A percentile compares a stretch with the other conserved stretches of the same genome.
phyloP scores from a whole-genome alignment of 2,329 filamentous ascomycete genomes.

The Penicillium sp. region DNA sequence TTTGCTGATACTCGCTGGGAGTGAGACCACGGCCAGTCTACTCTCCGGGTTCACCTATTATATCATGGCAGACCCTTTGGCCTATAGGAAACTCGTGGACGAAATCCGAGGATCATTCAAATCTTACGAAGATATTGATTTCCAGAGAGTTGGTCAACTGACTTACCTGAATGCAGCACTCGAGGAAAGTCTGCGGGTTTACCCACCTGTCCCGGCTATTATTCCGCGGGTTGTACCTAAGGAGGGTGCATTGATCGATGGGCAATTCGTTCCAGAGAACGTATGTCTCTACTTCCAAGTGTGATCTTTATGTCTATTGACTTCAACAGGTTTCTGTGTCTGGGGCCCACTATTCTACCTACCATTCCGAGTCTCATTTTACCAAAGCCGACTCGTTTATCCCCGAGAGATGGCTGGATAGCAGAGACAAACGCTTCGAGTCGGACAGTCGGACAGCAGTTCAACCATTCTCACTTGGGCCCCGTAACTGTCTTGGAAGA shows the following conservation, averaged over 20 bases:
- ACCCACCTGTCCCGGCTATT: slow-evolving; percentile 42
- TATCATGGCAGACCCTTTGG: slow-evolving; percentile 30
- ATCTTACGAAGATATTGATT: slow-evolving; percentile 34
- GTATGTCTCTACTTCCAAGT: slow-evolving; percentile 12
- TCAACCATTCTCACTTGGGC: slow-evolving; percentile 29
- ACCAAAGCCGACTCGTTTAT: slow-evolving; percentile 28
- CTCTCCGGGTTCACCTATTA: slow-evolving; percentile 41
- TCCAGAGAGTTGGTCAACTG: slow-evolving; percentile 32
- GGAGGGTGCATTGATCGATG: slow-evolving; percentile 40
- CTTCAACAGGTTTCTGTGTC: slow-evolving; percentile 10
- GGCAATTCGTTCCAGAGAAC: slow-evolving; percentile 35
- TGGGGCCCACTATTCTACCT: slow-evolving; percentile 15
- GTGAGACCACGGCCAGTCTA: slow-evolving; percentile 47
- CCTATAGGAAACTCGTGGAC: slow-evolving; percentile 10
- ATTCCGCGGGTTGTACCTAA: slow-evolving; percentile 36
- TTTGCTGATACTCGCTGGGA: slow-evolving; percentile 46
- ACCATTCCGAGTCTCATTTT: slow-evolving; percentile 23
- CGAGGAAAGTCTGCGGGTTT: slow-evolving; percentile 45
- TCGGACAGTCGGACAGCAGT: slow-evolving; percentile 18
- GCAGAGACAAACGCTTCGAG: slow-evolving; percentile 18
- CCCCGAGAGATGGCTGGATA: slow-evolving; percentile 32
- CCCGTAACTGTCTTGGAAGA: slow-evolving; percentile 30
- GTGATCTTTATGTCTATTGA: background rate
- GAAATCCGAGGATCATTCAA: slow-evolving; percentile 24
- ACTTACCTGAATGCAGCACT: slow-evolving; percentile 42